These are phyloP conservation scores for Mycena kentingensis DNA, from an alignment of 768 basidiomycete genomes.

Conservation along the genomic window DNA sequence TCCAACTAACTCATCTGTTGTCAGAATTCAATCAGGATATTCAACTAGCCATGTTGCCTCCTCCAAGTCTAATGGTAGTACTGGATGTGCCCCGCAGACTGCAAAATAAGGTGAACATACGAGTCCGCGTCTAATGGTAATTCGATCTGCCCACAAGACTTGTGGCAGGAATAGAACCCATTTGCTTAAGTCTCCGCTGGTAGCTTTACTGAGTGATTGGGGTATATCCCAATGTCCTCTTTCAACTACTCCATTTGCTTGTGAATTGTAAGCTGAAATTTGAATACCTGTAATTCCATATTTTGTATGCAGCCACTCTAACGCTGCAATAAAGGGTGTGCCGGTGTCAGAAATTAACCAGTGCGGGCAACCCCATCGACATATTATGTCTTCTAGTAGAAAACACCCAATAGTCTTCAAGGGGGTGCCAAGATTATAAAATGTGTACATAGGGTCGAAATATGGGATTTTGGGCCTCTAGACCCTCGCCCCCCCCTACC, in stretches of 20 bases:
- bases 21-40: background rate
- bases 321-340: constrained; percentile 27
- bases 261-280: constrained; percentile 44
- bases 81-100: constrained; percentile 19
- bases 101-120: constrained; percentile 21
- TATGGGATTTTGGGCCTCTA: too few species aligned
- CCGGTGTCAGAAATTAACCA: constrained; percentile 41
- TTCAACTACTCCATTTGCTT: constrained; percentile 41
- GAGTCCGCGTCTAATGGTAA: constrained; percentile 6
- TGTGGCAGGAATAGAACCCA: constrained; percentile 21
- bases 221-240: constrained; percentile 29
- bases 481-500: too few species aligned
- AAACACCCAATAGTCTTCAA: constrained; percentile 21
- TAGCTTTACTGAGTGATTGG: constrained; percentile 23
- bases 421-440: constrained; percentile 22
- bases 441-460: too few species aligned
- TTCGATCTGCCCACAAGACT: constrained; percentile 24
- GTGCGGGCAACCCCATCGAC: constrained; percentile 35
- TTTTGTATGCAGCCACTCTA: constrained; percentile 13
- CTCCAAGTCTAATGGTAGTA: constrained; percentile 24
- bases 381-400: constrained; percentile 33
- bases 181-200: constrained; percentile 9
- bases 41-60: constrained; percentile 29
- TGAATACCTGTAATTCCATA: constrained; percentile 40
- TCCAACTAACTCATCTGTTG: constrained; percentile 19